Conservation (phyloP, 306 rosid species). For the Dicorynia guianensis region DNA sequence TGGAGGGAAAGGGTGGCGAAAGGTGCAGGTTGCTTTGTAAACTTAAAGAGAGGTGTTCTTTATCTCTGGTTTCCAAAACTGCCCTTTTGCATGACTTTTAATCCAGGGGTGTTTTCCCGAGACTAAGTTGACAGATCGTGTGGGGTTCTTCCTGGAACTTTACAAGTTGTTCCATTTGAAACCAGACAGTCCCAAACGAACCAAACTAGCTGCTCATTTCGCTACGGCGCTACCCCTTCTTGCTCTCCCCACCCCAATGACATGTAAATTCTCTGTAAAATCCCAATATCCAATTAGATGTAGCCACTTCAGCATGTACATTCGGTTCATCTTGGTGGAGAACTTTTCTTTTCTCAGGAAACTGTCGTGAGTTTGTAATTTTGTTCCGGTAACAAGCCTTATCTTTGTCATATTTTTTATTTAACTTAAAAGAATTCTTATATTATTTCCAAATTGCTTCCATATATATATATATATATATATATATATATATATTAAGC, state of each 20-base stretch:
- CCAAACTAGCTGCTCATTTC: background rate
- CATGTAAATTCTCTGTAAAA: no score
- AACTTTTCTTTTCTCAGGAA: no score
- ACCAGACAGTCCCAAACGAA: slow-evolving; percentile 9
- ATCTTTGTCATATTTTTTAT: no score
- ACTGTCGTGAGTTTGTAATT: no score
- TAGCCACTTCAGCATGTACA: background rate
- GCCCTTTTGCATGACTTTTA: slow-evolving; percentile 47
- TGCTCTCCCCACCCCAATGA: no score
- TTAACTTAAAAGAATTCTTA: no score
- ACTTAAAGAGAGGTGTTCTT: background rate
- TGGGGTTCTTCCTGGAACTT: background rate
- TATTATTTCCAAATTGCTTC: no score
- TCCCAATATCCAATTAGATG: background rate
- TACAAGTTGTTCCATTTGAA: background rate
- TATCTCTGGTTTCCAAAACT: slow-evolving; percentile 42
- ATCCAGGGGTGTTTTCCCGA: slow-evolving; percentile 34
- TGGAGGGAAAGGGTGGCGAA: slow-evolving; percentile 45
- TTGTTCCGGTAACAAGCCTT: no score
- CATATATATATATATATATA: no score
- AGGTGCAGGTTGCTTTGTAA: slow-evolving; percentile 29
- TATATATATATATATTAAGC: no score
- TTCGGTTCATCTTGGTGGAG: no score
- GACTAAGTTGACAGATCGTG: slow-evolving; percentile 26
- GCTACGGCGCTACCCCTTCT: background rate